Conservation (phyloP, 1,139 yeast species). For the Yamadazyma atlantica region DNA sequence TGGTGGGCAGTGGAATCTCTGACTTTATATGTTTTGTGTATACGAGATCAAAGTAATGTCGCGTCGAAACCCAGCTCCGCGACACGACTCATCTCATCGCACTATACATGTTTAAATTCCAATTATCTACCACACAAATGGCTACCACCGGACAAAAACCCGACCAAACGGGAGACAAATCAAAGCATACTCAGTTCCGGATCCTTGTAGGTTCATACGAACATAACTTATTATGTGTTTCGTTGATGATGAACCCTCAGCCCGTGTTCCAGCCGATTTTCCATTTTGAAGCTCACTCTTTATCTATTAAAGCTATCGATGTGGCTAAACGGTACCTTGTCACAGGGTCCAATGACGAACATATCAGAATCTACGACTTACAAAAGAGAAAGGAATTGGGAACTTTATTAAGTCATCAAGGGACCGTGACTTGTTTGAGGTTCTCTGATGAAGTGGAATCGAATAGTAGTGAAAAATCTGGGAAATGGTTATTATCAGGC, state of each 20-base stretch:
- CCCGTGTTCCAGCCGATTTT: conserved; percentile 89
- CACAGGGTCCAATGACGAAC: conserved; percentile 96
- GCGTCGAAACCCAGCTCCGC: too few relatives aligned
- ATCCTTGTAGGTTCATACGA: conserved; percentile 94
- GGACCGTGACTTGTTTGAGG: conserved; percentile 74
- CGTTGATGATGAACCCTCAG: conserved; percentile 53
- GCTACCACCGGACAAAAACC: too few relatives aligned
- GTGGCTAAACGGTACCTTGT: conserved; percentile 82
- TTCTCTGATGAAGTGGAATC: conserved; percentile 56
- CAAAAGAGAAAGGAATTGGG: conserved; percentile 95
- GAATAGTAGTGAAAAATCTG: conserved; percentile 34
- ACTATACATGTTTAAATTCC: too few relatives aligned
- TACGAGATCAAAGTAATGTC: too few relatives aligned
- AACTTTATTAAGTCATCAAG: conserved; percentile 83
- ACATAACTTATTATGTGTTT: conserved; percentile 84
- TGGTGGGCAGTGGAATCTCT: too few relatives aligned
- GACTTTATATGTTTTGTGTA: too few relatives aligned
- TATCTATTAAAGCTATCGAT: conserved; percentile 83
- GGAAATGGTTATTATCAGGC: conserved; percentile 88
- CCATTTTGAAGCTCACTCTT: conserved; percentile 92
- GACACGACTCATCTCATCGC: conserved; percentile 4
- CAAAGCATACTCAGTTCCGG: conserved; percentile 48
- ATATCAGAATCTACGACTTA: conserved; percentile 88
- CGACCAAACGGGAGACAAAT: neutral
- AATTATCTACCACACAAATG: too few relatives aligned